Base-by-base conservation (phyloP, 2,329 filamentous ascomycete species). In the Ophiosphaerella narmari region DNA sequence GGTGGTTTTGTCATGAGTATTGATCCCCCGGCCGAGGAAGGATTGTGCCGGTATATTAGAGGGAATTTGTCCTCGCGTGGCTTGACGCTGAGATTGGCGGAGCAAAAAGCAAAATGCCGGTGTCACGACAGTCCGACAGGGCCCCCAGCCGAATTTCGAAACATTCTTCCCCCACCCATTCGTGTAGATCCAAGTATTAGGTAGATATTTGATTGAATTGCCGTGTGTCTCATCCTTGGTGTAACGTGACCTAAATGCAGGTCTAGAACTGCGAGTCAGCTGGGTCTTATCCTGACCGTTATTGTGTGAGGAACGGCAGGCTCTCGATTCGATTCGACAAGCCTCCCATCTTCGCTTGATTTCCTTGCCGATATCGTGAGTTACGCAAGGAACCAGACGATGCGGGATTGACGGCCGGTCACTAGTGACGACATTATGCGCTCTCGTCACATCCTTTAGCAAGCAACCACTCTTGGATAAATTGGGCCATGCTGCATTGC, bases 401-500 rank as follows among this genome's bases (percentile, higher is more conserved):
- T n/a, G 34, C 16, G 9, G 8, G 12, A 33, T 18, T 26, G 6
- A 35, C 7, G 26, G 26, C 36, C 36, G 23, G 36, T 13, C 43
- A 40, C 49, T 34, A 45, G 37, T 54, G 52, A 54, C 52, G 52
- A 54, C 44, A 54, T 54, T 43, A 54, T 54, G 52, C 44, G 33
- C 37, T 14, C 39, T 46, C n/a, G 34, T 46, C 24, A 43, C 43
- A 23, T 14, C 36, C 44, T 36, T 46, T 29, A 8, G 26, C 26
- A 29, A 8, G 7, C 26, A 29, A 29, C 26, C 26, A 29, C 6
- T 29, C 26, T 29, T 29, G 26, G 26, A 7, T 48, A 21, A 35
- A 18, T 40, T 31, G 35, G 16, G 44, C 23, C 46, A 43, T 24
- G 26, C 41, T 34, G 36, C 44, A 46, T 35, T 45, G 37, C 37